Percentiles rank a stretch among this genome's conserved stretches.
phyloP scores from a whole-genome alignment of 352 stramenopile species.

The Phytophthora parvispora region DNA sequence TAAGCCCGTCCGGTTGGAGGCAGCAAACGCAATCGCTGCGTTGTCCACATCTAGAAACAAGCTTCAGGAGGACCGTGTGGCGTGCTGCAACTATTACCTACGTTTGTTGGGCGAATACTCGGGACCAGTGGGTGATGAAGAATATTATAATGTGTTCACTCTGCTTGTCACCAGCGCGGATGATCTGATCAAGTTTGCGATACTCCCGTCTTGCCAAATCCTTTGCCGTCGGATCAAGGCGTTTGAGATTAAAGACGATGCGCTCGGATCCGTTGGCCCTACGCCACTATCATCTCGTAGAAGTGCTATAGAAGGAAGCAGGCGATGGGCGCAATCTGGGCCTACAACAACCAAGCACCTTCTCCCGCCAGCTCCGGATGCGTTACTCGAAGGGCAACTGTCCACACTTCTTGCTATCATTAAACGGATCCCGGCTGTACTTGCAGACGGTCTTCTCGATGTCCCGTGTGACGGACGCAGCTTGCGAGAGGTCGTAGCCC shows the following conservation, averaged over 20 bases:
- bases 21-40: constrained; percentile 52
- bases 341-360: constrained; percentile 16
- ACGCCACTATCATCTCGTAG: constrained; percentile 11
- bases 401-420: constrained; percentile 70
- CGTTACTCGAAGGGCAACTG: constrained; percentile 62
- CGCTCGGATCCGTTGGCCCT: background rate
- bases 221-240: constrained; percentile 63
- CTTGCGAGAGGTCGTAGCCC: constrained; percentile 58
- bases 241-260: constrained; percentile 47
- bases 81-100: constrained; percentile 61
- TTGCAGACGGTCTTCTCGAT: constrained; percentile 55
- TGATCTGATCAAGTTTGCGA: constrained; percentile 50
- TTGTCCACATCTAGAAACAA: constrained; percentile 59
- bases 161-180: constrained; percentile 62
- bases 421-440: constrained; percentile 61
- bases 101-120: constrained; percentile 59
- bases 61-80: constrained; percentile 50
- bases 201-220: constrained; percentile 55
- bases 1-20: constrained; percentile 58
- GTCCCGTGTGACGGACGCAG: constrained; percentile 52
- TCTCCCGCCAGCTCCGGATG: constrained; percentile 33
- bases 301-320: constrained; percentile 18
- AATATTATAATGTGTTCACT: constrained; percentile 77
- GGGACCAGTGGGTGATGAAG: constrained; percentile 48
- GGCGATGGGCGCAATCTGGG: constrained; percentile 2